phyloP scores from a whole-genome alignment of 2,329 filamentous ascomycete genomes.

The Colletotrichum eleusines region DNA sequence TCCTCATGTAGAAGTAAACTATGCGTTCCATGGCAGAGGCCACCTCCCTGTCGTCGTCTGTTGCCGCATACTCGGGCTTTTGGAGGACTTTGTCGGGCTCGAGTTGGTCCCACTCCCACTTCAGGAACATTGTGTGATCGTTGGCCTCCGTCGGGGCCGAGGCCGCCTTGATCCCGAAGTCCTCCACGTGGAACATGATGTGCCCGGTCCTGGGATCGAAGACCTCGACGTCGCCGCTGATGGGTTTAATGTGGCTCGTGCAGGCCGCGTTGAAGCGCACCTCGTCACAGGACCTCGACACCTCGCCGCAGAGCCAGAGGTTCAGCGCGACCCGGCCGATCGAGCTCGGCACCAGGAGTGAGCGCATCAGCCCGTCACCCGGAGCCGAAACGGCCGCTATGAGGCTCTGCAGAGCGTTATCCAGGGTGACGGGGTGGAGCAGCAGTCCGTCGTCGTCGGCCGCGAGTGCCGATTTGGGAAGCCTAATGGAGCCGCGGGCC shows the following conservation, averaged over 20 bases:
- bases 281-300: neutral
- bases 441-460: neutral
- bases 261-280: neutral
- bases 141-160: neutral
- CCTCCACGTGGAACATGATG: neutral
- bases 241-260: neutral
- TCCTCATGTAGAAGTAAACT: neutral
- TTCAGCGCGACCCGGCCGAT: neutral
- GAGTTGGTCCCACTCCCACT: neutral
- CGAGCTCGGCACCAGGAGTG: neutral
- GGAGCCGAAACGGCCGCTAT: neutral
- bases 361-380: neutral
- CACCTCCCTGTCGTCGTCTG: neutral
- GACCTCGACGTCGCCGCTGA: neutral
- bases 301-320: neutral
- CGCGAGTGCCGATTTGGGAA: neutral
- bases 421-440: neutral
- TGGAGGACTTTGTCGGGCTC: neutral
- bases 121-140: neutral
- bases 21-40: slow-evolving; percentile 35
- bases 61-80: neutral
- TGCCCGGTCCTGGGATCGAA: neutral
- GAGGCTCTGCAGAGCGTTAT: neutral
- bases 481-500: neutral
- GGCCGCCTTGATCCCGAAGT: neutral